Percentiles rank a stretch among this genome's conserved stretches.
phyloP scores from a whole-genome alignment of 1,284 basidiomycete genomes.

The Ceratobasidium sp. region DNA sequence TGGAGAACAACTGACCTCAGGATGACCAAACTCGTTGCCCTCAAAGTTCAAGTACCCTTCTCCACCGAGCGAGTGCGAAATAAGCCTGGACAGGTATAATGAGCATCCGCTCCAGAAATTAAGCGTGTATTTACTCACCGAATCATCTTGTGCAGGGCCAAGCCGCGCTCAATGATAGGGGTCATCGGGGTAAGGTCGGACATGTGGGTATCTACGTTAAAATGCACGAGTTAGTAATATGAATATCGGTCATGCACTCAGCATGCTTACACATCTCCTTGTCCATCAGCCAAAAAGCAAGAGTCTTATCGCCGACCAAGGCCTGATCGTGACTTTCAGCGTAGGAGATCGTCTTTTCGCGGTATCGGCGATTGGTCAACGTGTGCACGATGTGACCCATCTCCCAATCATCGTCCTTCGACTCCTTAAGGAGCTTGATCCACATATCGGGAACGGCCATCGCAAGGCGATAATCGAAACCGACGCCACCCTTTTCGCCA shows the following conservation, averaged over 20 bases:
- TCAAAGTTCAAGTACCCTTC: constrained; percentile 99
- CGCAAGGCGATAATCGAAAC: constrained; percentile 96
- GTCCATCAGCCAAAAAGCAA: constrained; percentile 99
- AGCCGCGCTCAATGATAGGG: constrained; percentile 84
- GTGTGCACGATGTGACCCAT: constrained; percentile 89
- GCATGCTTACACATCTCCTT: constrained; percentile 91
- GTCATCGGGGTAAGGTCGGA: constrained; percentile 89
- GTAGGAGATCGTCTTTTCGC: constrained; percentile 93
- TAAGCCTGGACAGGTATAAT: constrained; percentile 65
- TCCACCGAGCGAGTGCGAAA: constrained; percentile 92
- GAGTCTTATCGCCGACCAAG: constrained; percentile 95
- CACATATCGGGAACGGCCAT: constrained; percentile 99
- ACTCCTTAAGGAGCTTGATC: constrained; percentile 98
- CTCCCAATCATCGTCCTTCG: constrained; percentile 87
- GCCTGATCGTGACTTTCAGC: constrained; percentile 98
- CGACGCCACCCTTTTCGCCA: constrained; percentile 83
- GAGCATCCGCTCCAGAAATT: constrained; percentile 9
- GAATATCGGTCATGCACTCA: constrained; percentile 32
- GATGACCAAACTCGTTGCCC: constrained; percentile 98
- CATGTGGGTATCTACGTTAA: constrained; percentile 85
- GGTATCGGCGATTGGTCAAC: constrained; percentile 85
- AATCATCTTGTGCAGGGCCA: constrained; percentile 97
- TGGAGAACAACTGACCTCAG: constrained; percentile 70
- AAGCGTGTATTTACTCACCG: constrained; percentile 60
- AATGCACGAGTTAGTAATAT: neutral